Evolutionary conservation across 441 rosid genomes (phyloP).

Genomic region (Erysimum cheiri): DNA sequence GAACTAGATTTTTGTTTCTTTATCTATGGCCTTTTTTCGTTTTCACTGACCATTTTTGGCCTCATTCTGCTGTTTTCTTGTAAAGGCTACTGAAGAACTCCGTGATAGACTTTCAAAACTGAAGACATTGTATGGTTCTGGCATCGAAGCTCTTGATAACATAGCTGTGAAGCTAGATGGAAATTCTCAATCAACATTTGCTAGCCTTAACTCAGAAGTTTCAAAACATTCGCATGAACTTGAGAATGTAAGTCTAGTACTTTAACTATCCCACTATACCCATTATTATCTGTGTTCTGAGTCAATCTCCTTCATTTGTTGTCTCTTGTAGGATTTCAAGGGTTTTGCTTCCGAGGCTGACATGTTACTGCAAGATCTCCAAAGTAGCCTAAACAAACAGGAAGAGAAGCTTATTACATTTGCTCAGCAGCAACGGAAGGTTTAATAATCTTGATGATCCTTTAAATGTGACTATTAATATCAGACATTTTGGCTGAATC

Average conservation of each 20-base stretch:
- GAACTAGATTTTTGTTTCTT: constrained; percentile 2
- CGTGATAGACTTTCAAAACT: constrained; percentile 72
- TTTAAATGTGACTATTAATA: neutral
- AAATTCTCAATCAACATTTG: constrained; percentile 79
- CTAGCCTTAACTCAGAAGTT: constrained; percentile 80
- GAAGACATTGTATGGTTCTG: constrained; percentile 72
- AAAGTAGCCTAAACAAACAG: constrained; percentile 77
- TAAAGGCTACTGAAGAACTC: constrained; percentile 86
- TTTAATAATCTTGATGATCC: constrained; percentile 38
- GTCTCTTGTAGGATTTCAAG: constrained; percentile 75
- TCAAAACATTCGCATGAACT: constrained; percentile 80
- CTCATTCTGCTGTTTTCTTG: constrained; percentile 27
- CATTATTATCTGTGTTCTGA: constrained; percentile 24
- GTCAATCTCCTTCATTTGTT: constrained; percentile 37
- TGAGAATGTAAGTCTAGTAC: constrained; percentile 66
- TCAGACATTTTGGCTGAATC: neutral
- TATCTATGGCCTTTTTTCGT: constrained; percentile 18
- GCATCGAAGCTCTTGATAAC: constrained; percentile 75
- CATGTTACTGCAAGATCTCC: constrained; percentile 81
- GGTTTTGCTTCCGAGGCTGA: constrained; percentile 93
- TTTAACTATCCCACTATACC: neutral
- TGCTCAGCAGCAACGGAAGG: constrained; percentile 91
- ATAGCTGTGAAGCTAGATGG: constrained; percentile 83
- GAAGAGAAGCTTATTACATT: constrained; percentile 78
- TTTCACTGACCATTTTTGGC: constrained; percentile 4